A percentile compares a stretch with the other conserved stretches of the same genome.
Conservation (phyloP, 495 filamentous ascomycete genomes). For the Neohortaea acidophila region DNA sequence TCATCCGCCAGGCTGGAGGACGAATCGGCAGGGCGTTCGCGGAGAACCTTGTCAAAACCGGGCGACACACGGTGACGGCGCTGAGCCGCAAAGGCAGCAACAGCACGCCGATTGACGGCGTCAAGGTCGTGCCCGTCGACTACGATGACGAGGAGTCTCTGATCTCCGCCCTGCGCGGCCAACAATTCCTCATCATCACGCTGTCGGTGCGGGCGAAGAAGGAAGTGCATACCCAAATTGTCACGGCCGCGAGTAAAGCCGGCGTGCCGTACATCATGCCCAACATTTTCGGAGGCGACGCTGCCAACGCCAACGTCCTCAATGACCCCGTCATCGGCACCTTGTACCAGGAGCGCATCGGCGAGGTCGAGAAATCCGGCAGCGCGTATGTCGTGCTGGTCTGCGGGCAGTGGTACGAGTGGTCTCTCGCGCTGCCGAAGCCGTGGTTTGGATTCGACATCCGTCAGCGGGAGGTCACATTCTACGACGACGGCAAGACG, state of each 20-base stretch:
- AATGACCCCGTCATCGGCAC: too few relatives aligned
- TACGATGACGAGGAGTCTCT: slow-evolving; percentile 31
- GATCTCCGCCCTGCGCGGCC: slow-evolving; percentile 31
- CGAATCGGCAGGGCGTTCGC: too few relatives aligned
- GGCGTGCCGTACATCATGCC: slow-evolving; percentile 47
- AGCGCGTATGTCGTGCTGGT: not conserved
- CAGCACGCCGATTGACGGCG: slow-evolving; percentile 26
- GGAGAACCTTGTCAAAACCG: slow-evolving; percentile 33
- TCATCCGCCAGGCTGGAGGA: too few relatives aligned
- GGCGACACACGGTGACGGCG: slow-evolving; percentile 40
- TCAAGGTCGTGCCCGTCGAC: slow-evolving; percentile 30
- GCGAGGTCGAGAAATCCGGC: not conserved
- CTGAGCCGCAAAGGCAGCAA: slow-evolving; percentile 34
- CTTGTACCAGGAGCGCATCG: not conserved
- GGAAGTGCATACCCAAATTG: slow-evolving; percentile 23
- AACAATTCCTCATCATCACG: slow-evolving; percentile 47
- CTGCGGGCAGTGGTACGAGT: slow-evolving; percentile 42
- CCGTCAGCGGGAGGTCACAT: slow-evolving; percentile 23
- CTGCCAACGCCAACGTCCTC: not conserved
- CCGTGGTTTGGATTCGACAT: slow-evolving; percentile 35
- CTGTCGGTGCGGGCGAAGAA: slow-evolving; percentile 32
- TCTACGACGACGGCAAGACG: slow-evolving; percentile 37
- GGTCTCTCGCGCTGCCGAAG: slow-evolving; percentile 24
- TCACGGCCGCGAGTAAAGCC: slow-evolving; percentile 45
- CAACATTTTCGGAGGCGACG: slow-evolving; percentile 26